Evolutionary conservation across 208 protist species (phyloP).

Genomic region (Jaenimonas drosophilae): DNA sequence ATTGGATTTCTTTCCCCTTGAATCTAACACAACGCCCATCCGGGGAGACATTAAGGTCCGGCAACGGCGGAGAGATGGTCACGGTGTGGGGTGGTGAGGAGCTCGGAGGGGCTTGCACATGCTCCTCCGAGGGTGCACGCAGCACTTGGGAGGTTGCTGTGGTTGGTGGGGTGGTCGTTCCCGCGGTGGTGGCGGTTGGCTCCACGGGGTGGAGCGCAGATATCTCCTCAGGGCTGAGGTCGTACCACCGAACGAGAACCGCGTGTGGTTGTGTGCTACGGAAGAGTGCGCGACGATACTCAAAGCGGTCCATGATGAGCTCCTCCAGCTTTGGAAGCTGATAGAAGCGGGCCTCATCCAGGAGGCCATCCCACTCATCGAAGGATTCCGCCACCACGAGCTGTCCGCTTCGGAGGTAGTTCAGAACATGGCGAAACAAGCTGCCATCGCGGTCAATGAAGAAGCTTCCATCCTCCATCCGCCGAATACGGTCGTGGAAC

Average conservation of each 20-base stretch:
- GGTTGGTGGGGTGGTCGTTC: too few species aligned
- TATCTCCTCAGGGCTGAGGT: background rate
- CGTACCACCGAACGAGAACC: slow-evolving; percentile 50
- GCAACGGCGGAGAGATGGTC: too few species aligned
- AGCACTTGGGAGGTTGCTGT: too few species aligned
- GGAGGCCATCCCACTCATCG: slow-evolving; percentile 55
- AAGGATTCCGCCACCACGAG: slow-evolving; percentile 42
- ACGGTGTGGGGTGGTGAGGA: too few species aligned
- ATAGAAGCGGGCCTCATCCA: slow-evolving; percentile 34
- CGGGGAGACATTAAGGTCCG: slow-evolving; percentile 7
- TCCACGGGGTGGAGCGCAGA: too few species aligned
- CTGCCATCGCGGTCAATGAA: slow-evolving; percentile 57
- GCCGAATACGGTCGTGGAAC: slow-evolving; percentile 19
- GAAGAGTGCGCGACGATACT: slow-evolving; percentile 51
- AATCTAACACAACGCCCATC: slow-evolving; percentile 10
- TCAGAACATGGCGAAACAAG: slow-evolving; percentile 54
- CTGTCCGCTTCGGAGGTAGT: slow-evolving; percentile 36
- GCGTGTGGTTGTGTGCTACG: slow-evolving; percentile 40
- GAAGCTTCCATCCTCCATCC: slow-evolving; percentile 39
- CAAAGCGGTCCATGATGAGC: slow-evolving; percentile 26
- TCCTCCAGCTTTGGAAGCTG: slow-evolving; percentile 28
- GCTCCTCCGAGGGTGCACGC: too few species aligned
- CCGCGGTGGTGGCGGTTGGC: background rate
- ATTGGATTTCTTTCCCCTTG: slow-evolving; percentile 20
- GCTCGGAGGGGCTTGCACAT: too few species aligned